Conservation (phyloP, 2,329 filamentous ascomycete genomes). For the Diaporthe ampelina region DNA sequence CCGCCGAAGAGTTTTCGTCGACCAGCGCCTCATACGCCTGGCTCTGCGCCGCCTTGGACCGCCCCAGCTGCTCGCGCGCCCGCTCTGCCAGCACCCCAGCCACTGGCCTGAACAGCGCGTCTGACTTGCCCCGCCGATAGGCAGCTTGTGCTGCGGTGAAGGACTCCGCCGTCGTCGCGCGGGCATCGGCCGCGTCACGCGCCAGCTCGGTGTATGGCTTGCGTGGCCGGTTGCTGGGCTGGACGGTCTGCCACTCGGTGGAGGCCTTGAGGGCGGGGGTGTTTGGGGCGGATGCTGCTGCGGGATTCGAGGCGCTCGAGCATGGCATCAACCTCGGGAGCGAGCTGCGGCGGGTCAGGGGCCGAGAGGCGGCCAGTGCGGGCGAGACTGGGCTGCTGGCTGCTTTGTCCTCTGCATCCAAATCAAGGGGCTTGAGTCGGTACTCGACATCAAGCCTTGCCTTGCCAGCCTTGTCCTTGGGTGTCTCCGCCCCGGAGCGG, state of each 20-base stretch:
- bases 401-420: constrained; percentile 34
- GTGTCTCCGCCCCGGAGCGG: constrained; percentile 12
- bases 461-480: constrained; percentile 38
- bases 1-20: constrained; percentile 72
- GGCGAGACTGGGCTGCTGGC: constrained; percentile 32
- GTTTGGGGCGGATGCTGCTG: constrained; percentile 46
- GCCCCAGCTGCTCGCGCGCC: constrained; percentile 73
- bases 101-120: constrained; percentile 80
- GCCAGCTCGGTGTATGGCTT: constrained; percentile 39
- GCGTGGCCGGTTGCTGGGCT: constrained; percentile 32
- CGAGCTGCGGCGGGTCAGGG: constrained; percentile 28
- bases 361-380: background rate
- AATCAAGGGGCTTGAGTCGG: constrained; percentile 31
- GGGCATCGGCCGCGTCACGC: constrained; percentile 27
- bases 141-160: constrained; percentile 57
- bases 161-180: constrained; percentile 44
- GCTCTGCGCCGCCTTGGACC: constrained; percentile 71
- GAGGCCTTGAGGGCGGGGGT: constrained; percentile 9
- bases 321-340: constrained; percentile 32
- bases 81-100: constrained; percentile 82
- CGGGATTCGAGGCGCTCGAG: constrained; percentile 47
- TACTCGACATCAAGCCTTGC: constrained; percentile 39
- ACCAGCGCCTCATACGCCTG: constrained; percentile 79
- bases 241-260: constrained; percentile 36
- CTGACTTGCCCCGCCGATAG: constrained; percentile 70